Evolutionary conservation across 768 basidiomycete genomes (phyloP).

Genomic region (Boletus edulis): DNA sequence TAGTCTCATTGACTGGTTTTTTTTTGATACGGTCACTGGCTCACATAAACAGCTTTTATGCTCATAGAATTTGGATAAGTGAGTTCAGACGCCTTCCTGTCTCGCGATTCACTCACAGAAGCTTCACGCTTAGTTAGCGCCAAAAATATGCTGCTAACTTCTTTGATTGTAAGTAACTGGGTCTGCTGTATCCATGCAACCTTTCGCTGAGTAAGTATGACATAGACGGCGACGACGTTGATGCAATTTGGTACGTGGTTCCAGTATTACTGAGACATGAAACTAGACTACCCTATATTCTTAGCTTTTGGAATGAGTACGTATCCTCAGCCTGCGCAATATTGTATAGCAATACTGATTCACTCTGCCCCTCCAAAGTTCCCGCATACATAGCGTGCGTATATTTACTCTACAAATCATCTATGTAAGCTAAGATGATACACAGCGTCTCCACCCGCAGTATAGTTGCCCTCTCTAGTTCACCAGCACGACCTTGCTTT

Average conservation of each 20-base stretch:
- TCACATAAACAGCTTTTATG: slow-evolving; percentile 7
- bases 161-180: slow-evolving; percentile 5
- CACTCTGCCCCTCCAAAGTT: not conserved
- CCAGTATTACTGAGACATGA: not conserved
- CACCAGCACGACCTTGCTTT: not conserved
- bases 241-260: slow-evolving; percentile 4
- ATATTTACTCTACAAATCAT: not conserved
- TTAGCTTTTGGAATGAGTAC: slow-evolving; percentile 6
- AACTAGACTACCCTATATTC: not conserved
- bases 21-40: not conserved
- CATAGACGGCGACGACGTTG: not conserved
- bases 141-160: not conserved
- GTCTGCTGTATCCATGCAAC: not conserved
- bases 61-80: slow-evolving; percentile 17
- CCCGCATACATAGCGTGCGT: not conserved
- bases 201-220: not conserved
- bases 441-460: not conserved
- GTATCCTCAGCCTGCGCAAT: not conserved
- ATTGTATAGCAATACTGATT: not conserved
- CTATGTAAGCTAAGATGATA: not conserved
- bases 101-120: not conserved
- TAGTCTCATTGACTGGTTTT: not conserved
- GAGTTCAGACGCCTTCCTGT: not conserved
- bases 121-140: not conserved
- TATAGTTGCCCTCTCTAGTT: not conserved